These are phyloP conservation scores for Geotrichum histeridarum DNA, from an alignment of 1,139 yeast genomes.

Conservation along the genomic window DNA sequence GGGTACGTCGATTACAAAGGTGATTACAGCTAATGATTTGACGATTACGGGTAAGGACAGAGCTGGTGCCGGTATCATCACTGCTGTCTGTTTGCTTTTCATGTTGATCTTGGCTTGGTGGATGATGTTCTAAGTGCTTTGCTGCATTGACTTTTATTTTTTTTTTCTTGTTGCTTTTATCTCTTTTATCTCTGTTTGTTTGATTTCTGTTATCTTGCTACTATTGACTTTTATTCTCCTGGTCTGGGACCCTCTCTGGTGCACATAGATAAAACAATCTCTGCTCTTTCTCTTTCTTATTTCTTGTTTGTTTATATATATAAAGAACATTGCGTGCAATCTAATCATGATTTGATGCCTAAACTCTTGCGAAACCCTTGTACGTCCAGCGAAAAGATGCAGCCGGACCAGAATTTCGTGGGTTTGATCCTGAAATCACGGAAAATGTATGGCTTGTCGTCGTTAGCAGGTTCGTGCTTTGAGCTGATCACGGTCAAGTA, in stretches of 20 bases:
- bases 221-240: background rate
- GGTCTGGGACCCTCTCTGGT: too few relatives aligned
- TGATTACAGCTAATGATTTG: slow-evolving; percentile 4
- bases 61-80: slow-evolving; percentile 85
- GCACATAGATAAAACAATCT: too few relatives aligned
- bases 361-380: background rate
- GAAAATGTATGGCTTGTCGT: background rate
- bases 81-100: slow-evolving; percentile 62
- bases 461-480: background rate
- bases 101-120: slow-evolving; percentile 65
- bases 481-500: background rate
- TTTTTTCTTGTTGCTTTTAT: background rate
- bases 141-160: background rate
- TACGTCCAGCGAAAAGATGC: background rate
- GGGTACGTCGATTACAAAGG: slow-evolving; percentile 7
- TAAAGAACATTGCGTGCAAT: background rate
- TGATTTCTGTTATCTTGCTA: background rate
- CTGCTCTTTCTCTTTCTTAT: background rate
- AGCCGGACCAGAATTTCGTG: slow-evolving; percentile 4
- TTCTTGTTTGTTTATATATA: background rate
- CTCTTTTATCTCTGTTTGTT: background rate
- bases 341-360: background rate
- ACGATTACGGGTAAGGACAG: slow-evolving; percentile 46
- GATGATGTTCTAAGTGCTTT: slow-evolving; percentile 44
- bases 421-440: slow-evolving; percentile 7